These are phyloP conservation scores for Leishmania arabica DNA, from an alignment of 208 protist genomes.

Conservation along the genomic window DNA sequence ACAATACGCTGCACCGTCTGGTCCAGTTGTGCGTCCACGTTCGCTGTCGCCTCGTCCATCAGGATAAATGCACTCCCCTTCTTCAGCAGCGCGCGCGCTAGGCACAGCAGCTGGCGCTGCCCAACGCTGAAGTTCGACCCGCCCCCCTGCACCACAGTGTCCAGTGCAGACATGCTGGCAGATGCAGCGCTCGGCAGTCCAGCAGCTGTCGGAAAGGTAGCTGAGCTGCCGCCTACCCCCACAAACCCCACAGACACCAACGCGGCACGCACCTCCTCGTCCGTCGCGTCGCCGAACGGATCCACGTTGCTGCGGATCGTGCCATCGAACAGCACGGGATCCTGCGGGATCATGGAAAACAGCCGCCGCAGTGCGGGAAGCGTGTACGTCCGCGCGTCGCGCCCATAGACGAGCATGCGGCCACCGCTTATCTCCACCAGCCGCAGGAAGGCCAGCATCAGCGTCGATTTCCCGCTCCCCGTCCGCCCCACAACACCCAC, in stretches of 20 bases:
- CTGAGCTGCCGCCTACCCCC: slow-evolving; percentile 8
- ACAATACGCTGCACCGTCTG: slow-evolving; percentile 36
- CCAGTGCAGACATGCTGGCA: background rate
- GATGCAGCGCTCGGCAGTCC: no score
- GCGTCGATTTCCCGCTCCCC: slow-evolving; percentile 84
- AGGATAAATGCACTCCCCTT: slow-evolving; percentile 56
- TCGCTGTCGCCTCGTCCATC: slow-evolving; percentile 80
- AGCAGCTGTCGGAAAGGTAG: background rate
- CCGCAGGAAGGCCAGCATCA: slow-evolving; percentile 72
- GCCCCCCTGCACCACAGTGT: slow-evolving; percentile 49
- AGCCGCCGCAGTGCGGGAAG: slow-evolving; percentile 47
- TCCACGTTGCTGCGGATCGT: slow-evolving; percentile 79
- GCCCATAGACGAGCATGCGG: slow-evolving; percentile 39
- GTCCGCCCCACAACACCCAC: slow-evolving; percentile 83
- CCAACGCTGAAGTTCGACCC: slow-evolving; percentile 72
- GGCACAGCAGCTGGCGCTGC: slow-evolving; percentile 76
- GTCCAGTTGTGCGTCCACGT: slow-evolving; percentile 63
- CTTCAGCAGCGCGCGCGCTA: slow-evolving; percentile 72
- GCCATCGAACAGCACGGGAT: slow-evolving; percentile 73
- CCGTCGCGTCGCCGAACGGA: slow-evolving; percentile 43
- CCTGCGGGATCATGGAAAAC: slow-evolving; percentile 81
- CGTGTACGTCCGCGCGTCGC: slow-evolving; percentile 31
- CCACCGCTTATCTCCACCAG: slow-evolving; percentile 55
- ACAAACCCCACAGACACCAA: slow-evolving; percentile 43
- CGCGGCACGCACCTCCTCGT: slow-evolving; percentile 37